Evolutionary conservation across 2,329 filamentous ascomycete species (phyloP).

Genomic region (Xylariaceae sp.): DNA sequence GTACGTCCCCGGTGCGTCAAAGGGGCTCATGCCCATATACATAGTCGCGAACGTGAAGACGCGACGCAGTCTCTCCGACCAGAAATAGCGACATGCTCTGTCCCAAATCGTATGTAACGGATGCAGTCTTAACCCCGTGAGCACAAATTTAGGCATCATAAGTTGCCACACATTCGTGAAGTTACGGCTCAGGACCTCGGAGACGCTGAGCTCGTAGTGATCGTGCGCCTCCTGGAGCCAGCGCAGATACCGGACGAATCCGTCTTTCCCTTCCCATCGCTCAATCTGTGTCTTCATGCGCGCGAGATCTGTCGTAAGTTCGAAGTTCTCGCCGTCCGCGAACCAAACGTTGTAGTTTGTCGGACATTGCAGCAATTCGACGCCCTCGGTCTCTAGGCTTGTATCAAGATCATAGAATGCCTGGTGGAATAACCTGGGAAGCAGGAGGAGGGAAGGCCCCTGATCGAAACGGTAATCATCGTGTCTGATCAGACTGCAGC

Average conservation of each 20-base stretch:
- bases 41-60: conserved; percentile 76
- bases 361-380: conserved; percentile 64
- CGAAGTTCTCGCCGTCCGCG: conserved; percentile 58
- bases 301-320: conserved; percentile 62
- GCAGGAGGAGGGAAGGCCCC: conserved; percentile 66
- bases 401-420: conserved; percentile 65
- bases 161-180: conserved; percentile 58
- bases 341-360: conserved; percentile 75
- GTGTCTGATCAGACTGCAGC: conserved; percentile 60
- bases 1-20: conserved; percentile 70
- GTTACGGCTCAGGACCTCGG: conserved; percentile 61
- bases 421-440: conserved; percentile 65
- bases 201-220: conserved; percentile 64
- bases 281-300: conserved; percentile 67
- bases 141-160: conserved; percentile 52
- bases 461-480: conserved; percentile 68
- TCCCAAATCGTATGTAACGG: conserved; percentile 67
- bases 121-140: conserved; percentile 56
- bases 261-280: conserved; percentile 65
- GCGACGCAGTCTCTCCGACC: conserved; percentile 60
- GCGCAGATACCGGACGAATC: conserved; percentile 62
- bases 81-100: conserved; percentile 62
- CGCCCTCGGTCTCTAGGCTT: conserved; percentile 58
- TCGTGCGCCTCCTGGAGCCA: conserved; percentile 63
- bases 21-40: conserved; percentile 80